Evolutionary conservation across 176 grass and related monocot genomes (phyloP).

Genomic region (Carex scoparia): DNA sequence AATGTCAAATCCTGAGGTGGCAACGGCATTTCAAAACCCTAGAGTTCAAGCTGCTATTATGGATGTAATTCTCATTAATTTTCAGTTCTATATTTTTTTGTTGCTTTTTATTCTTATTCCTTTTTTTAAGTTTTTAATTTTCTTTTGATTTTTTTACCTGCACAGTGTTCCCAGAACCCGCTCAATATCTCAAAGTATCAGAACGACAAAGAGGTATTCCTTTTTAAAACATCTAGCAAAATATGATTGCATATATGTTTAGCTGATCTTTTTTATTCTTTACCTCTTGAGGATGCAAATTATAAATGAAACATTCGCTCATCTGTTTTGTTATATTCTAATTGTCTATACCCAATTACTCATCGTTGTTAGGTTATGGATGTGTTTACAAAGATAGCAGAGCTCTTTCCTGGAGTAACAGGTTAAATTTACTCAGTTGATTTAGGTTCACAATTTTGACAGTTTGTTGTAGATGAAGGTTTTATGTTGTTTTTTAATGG

Average conservation of each 20-base stretch:
- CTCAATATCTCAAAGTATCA: conserved; percentile 97
- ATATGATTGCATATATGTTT: neutral
- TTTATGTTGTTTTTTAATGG: conserved; percentile 10
- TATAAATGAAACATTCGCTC: neutral
- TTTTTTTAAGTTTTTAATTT: conserved; percentile 19
- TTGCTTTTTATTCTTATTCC: neutral
- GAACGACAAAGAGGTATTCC: conserved; percentile 86
- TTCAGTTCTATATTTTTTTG: conserved; percentile 15
- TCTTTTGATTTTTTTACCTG: conserved; percentile 37
- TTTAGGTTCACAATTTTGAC: conserved; percentile 38
- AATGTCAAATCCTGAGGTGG: conserved; percentile 96
- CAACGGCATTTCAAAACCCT: conserved; percentile 91
- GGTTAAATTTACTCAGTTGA: conserved; percentile 39
- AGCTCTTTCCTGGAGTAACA: conserved; percentile 85
- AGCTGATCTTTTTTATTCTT: neutral
- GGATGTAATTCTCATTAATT: conserved; percentile 50
- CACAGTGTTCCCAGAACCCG: conserved; percentile 95
- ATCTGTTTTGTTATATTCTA: neutral
- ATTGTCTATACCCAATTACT: conserved; percentile 5
- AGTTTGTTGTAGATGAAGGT: conserved; percentile 26
- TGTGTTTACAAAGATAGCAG: conserved; percentile 94
- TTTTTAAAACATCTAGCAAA: neutral
- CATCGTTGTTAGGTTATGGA: conserved; percentile 74
- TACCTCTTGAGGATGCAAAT: neutral
- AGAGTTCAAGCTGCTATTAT: conserved; percentile 98